Evolutionary conservation across 1,284 basidiomycete species (phyloP).

Genomic region (Dichomitus squalens): DNA sequence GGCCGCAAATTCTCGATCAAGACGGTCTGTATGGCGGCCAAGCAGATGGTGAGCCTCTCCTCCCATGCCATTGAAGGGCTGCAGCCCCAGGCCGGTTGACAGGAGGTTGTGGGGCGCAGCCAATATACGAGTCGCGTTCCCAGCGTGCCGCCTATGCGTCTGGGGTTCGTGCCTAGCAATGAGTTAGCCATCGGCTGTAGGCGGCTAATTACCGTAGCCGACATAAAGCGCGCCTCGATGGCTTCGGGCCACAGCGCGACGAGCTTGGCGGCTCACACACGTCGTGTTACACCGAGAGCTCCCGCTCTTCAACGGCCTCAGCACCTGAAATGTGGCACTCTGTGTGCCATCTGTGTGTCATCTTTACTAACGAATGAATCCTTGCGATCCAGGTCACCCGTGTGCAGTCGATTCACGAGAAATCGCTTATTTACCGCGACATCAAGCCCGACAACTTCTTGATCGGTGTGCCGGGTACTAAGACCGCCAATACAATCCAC

Average conservation of each 20-base stretch:
- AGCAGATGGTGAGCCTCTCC: constrained; percentile 84
- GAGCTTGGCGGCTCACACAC: neutral
- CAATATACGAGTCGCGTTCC: constrained; percentile 3
- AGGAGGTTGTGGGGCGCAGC: constrained; percentile 1
- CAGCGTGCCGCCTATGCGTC: constrained; percentile 9
- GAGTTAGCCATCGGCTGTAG: constrained; percentile 11
- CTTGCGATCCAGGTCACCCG: constrained; percentile 78
- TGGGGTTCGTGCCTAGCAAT: constrained; percentile 15
- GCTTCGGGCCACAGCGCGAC: constrained; percentile 3
- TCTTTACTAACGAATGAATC: neutral
- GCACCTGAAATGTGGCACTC: no score
- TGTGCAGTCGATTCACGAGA: constrained; percentile 97
- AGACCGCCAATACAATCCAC: constrained; percentile 88
- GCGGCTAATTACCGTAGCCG: constrained; percentile 15
- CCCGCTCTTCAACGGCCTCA: neutral
- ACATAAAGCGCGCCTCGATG: constrained; percentile 13
- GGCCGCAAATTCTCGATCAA: constrained; percentile 96
- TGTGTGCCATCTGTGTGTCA: neutral
- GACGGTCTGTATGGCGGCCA: constrained; percentile 98
- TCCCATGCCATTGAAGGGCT: neutral
- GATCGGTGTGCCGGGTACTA: constrained; percentile 92
- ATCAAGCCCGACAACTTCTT: constrained; percentile 99
- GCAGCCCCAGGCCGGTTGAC: neutral
- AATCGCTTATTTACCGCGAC: constrained; percentile 98
- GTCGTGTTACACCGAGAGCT: neutral